Percentiles rank a stretch among this genome's conserved stretches.
Conservation (phyloP, 2,329 filamentous ascomycete genomes). For the Fusarium sp. region DNA sequence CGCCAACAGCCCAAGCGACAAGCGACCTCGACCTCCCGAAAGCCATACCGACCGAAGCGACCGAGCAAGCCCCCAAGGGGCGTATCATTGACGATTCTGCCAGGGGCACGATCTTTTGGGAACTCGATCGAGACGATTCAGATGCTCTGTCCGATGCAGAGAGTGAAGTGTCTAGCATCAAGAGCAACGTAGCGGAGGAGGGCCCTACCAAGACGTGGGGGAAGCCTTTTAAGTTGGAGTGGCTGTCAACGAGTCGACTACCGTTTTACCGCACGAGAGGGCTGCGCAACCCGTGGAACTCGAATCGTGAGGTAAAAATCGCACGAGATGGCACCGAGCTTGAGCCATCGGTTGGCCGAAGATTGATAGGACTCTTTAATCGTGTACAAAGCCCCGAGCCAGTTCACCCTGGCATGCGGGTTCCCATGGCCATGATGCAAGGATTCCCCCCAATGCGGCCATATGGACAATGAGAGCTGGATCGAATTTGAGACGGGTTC, state of each 20-base stretch:
- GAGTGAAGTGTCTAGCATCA: conserved; percentile 56
- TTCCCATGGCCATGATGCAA: conserved; percentile 55
- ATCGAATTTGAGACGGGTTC: conserved; percentile 27
- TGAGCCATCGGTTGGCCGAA: conserved; percentile 84
- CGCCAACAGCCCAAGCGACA: conserved; percentile 72
- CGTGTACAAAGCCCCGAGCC: conserved; percentile 61
- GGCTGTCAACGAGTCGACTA: conserved; percentile 85
- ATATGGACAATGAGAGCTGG: conserved; percentile 50
- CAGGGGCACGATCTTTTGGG: conserved; percentile 98
- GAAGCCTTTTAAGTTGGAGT: conserved; percentile 91
- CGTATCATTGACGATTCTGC: conserved; percentile 93
- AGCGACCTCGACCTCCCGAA: conserved; percentile 79
- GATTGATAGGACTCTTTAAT: conserved; percentile 85
- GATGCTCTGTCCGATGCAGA: conserved; percentile 61
- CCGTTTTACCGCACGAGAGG: conserved; percentile 93
- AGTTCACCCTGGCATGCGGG: conserved; percentile 50
- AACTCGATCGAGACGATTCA: conserved; percentile 76
- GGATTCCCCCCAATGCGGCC: conserved; percentile 57
- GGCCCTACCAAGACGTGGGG: conserved; percentile 79
- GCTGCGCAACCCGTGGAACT: conserved; percentile 93
- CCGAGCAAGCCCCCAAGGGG: conserved; percentile 82
- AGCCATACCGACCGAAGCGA: conserved; percentile 84
- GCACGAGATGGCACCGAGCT: conserved; percentile 94
- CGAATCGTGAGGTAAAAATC: conserved; percentile 95
- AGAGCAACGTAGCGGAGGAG: conserved; percentile 60